Base-by-base conservation (phyloP, 768 basidiomycete species). In the Tylopilus felleus region DNA sequence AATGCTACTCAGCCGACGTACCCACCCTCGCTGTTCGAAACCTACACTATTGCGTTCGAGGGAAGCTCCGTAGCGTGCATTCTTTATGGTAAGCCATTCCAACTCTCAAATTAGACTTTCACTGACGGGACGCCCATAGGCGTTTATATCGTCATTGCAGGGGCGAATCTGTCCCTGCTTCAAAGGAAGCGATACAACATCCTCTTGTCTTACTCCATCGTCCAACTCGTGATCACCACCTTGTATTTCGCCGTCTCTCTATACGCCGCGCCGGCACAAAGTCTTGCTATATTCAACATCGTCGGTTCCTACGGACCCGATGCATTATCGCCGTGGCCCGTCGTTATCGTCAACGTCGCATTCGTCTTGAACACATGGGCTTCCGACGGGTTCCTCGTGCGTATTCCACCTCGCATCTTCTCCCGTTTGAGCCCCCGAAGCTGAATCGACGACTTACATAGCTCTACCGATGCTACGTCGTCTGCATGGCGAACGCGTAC, bases 401-500 rank as follows among this genome's bases (percentile, higher is more conserved):
- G 62, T 61, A 7, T 19, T 17, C 47, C 8, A n/a, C n/a, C n/a
- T n/a, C n/a, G n/a, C n/a, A n/a, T 29, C 3, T 6, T 9, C 8
- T 31, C 17, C 25, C 13, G 1, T 23, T 1, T 40, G 4, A 22
- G 5, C 13, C 12, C 21, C 10, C 31, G 17, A 40, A 10, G 4
- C 48, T 60, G 23, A 60, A n/a, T 5, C 14, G 2, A 5, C 14
- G 13, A 12, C 8, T 3, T 7, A 53, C 2, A 31, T 16, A 54
- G 64, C 55, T 65, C 25, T 65, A 65, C 23, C 65, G 65, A 8
- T 67, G 59, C 22, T 50, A 67, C 31, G 25, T 65, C 40, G 53
- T 67, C 31, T 64, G 59, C 39, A 53, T 48, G 57, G 55, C 31
- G 2, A 51, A 57, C 52, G 25, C 16, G 28, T 31, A 4, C 23